phyloP scores from a whole-genome alignment of 208 protist genomes.

The Blastocrithidia nonstop region DNA sequence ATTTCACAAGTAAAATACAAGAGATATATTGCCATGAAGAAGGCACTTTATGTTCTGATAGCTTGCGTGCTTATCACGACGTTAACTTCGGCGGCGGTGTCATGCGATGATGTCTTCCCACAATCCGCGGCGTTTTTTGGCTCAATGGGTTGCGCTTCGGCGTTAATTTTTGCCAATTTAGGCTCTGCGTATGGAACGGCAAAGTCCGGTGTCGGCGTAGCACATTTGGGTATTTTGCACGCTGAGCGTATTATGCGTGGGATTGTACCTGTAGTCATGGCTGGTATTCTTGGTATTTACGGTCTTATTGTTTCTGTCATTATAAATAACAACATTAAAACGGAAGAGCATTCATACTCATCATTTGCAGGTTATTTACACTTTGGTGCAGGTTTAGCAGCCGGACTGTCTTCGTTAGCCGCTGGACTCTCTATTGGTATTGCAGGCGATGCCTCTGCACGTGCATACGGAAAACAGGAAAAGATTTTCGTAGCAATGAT shows the following conservation, averaged over 20 bases:
- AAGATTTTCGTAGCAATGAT: constrained; percentile 99
- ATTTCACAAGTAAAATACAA: too few relatives aligned
- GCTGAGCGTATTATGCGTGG: constrained; percentile 91
- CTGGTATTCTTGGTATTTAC: constrained; percentile 99
- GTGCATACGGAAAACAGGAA: constrained; percentile 88
- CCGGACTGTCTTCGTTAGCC: constrained; percentile 91
- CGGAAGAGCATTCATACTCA: constrained; percentile 45
- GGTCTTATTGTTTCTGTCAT: constrained; percentile 98
- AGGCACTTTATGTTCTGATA: too few relatives aligned
- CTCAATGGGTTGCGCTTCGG: constrained; percentile 88
- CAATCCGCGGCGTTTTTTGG: constrained; percentile 92
- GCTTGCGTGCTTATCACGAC: too few relatives aligned
- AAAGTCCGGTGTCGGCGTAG: constrained; percentile 95
- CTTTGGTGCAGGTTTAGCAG: constrained; percentile 86
- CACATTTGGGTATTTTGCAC: constrained; percentile 93
- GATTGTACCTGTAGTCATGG: constrained; percentile 88
- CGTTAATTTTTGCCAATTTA: constrained; percentile 87
- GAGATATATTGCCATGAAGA: too few relatives aligned
- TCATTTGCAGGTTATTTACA: constrained; percentile 69
- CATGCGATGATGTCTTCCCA: constrained; percentile 62
- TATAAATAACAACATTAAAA: constrained; percentile 83
- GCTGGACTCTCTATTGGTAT: constrained; percentile 98
- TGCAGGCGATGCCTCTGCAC: constrained; percentile 93
- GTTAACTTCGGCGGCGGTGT: constrained; percentile 28
- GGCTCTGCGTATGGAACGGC: constrained; percentile 97